Base-by-base conservation (phyloP, 2,329 filamentous ascomycete species). In the Scorias spongiosa region DNA sequence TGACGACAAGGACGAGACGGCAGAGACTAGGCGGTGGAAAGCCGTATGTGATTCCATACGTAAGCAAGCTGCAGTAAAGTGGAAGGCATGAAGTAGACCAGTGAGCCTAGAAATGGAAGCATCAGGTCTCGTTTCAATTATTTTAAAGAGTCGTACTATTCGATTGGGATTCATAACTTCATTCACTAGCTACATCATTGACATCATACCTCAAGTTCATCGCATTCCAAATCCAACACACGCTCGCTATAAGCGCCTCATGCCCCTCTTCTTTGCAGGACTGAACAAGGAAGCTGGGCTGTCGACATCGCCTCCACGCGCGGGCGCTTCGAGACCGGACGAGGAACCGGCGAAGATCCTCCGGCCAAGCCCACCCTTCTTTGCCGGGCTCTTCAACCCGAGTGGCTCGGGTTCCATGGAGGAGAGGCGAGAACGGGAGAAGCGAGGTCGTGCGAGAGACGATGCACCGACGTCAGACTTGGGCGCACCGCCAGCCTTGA, bases 321-420 rank as follows among this genome's bases (percentile, higher is more conserved):
- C 15, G 11, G 12, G 12, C 15, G 4, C 32, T 36, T 15, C 15
- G 5, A 15, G 32, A 5, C 15, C 9, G 11, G 32, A 12, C 9
- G 11, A 12, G 32, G 32, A 4, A 36, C 32, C 32, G 15, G 34
- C 41, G 44, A 39, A 38, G 28, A 39, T 26, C 5, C 39, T 32
- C 39, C 45, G 44, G 6, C 43, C 60, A 61, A 1, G 61, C 61
- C 44, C 65, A 17, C 45, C 44, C 44, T 57, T 58, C 47, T 59
- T 67, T 7, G 58, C 53, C 32, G 57, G 53, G 47, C 53, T 55
- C 29, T 43, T 43, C 2, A 54, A 41, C 9, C 54, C 49, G 18
- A 46, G 32, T 5, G 32, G 32, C 15, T 36, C 32, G 32, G 12
- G 32, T 36, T 36, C 32, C 15, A 15, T 36, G 4, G 32, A 12